Evolutionary conservation across 2,329 filamentous ascomycete species (phyloP).

Genomic region (Fusarium begoniae): DNA sequence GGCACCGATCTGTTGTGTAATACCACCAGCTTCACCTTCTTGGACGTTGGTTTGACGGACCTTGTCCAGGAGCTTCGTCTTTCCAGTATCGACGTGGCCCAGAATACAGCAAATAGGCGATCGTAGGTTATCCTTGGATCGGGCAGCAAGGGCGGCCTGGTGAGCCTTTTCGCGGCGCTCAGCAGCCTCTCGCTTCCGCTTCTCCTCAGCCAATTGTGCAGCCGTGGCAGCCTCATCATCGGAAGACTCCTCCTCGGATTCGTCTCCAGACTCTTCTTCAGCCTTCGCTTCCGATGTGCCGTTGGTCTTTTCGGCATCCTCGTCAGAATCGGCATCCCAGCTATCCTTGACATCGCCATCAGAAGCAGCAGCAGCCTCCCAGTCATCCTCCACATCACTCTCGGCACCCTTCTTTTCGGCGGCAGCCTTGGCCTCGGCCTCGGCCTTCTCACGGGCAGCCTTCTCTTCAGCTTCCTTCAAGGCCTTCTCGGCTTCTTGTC

Average conservation of each 20-base stretch:
- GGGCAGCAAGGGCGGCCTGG: conserved; percentile 88
- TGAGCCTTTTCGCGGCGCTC: conserved; percentile 89
- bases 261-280: conserved; percentile 51
- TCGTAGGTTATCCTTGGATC: conserved; percentile 92
- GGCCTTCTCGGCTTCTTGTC: conserved; percentile 72
- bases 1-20: conserved; percentile 98
- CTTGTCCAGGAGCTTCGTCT: conserved; percentile 99
- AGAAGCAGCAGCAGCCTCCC: conserved; percentile 85
- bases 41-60: conserved; percentile 98
- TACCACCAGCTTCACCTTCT: conserved; percentile 98
- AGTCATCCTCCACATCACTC: conserved; percentile 80
- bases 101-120: conserved; percentile 99
- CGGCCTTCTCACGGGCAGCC: conserved; percentile 65
- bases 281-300: conserved; percentile 55
- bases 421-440: conserved; percentile 63
- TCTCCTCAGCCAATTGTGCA: conserved; percentile 74
- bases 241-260: conserved; percentile 72
- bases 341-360: conserved; percentile 87
- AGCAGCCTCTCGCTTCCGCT: conserved; percentile 87
- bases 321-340: conserved; percentile 89
- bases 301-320: conserved; percentile 66
- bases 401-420: conserved; percentile 63
- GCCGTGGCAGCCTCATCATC: conserved; percentile 81
- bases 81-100: conserved; percentile 99
- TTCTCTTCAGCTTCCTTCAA: conserved; percentile 70